A percentile compares a stretch with the other conserved stretches of the same genome.
phyloP scores from a whole-genome alignment of 2,329 filamentous ascomycete species.

The Pseudocercospora crystallina region DNA sequence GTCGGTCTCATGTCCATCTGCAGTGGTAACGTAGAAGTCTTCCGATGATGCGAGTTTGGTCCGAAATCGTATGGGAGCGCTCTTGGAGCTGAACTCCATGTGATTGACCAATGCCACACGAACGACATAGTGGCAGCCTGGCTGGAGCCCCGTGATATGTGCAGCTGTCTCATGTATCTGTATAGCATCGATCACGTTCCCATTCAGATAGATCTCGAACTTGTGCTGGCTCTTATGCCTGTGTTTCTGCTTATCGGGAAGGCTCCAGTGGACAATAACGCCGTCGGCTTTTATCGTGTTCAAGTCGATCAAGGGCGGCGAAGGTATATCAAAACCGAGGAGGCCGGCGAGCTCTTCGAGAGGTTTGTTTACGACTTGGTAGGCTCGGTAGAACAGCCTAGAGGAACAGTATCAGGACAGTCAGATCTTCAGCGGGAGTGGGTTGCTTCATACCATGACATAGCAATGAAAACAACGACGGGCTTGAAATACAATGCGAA shows the following conservation, averaged over 20 bases:
- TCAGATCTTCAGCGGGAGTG: not conserved
- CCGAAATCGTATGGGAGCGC: slow-evolving; percentile 77
- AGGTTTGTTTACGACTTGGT: slow-evolving; percentile 85
- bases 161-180: slow-evolving; percentile 81
- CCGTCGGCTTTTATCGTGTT: slow-evolving; percentile 85
- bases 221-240: slow-evolving; percentile 66
- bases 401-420: not conserved
- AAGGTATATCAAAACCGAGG: slow-evolving; percentile 63
- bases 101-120: slow-evolving; percentile 88
- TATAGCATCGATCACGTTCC: slow-evolving; percentile 76
- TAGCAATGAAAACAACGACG: slow-evolving; percentile 21
- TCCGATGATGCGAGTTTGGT: slow-evolving; percentile 55
- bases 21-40: slow-evolving; percentile 41
- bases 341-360: slow-evolving; percentile 88
- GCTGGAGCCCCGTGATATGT: slow-evolving; percentile 81
- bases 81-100: slow-evolving; percentile 89
- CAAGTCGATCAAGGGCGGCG: slow-evolving; percentile 83
- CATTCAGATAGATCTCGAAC: slow-evolving; percentile 91
- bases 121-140: slow-evolving; percentile 88
- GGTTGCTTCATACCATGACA: slow-evolving; percentile 20
- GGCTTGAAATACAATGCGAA: slow-evolving; percentile 26
- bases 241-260: slow-evolving; percentile 42
- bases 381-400: slow-evolving; percentile 73
- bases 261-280: slow-evolving; percentile 88
- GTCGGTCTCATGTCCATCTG: slow-evolving; percentile 31